These are phyloP conservation scores for Annulohypoxylon nitens DNA, from an alignment of 495 filamentous ascomycete species.

Conservation along the genomic window DNA sequence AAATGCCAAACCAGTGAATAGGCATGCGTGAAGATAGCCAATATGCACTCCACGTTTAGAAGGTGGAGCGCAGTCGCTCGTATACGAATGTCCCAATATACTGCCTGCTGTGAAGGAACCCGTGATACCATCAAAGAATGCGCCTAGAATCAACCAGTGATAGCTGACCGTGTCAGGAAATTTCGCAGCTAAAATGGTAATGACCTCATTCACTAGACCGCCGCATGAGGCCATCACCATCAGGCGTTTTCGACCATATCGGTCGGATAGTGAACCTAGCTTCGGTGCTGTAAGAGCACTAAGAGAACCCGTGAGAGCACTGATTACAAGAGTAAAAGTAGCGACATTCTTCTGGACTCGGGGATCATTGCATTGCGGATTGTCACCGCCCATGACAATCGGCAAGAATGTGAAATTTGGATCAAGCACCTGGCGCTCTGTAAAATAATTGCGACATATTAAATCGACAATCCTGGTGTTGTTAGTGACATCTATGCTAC, in stretches of 20 bases:
- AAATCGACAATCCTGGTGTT: slow-evolving; percentile 73
- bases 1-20: slow-evolving; percentile 87
- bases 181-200: slow-evolving; percentile 80
- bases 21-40: slow-evolving; percentile 86
- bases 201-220: slow-evolving; percentile 74
- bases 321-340: slow-evolving; percentile 79
- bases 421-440: slow-evolving; percentile 68
- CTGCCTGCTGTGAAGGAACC: slow-evolving; percentile 88
- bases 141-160: slow-evolving; percentile 79
- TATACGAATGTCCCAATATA: slow-evolving; percentile 86
- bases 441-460: slow-evolving; percentile 83
- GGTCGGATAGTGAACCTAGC: slow-evolving; percentile 87
- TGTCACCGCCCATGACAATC: slow-evolving; percentile 73
- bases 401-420: slow-evolving; percentile 72
- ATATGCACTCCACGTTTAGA: slow-evolving; percentile 85
- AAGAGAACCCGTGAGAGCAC: slow-evolving; percentile 76
- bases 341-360: slow-evolving; percentile 81
- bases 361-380: slow-evolving; percentile 76
- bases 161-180: slow-evolving; percentile 78
- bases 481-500: slow-evolving; percentile 29
- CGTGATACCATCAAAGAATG: slow-evolving; percentile 80
- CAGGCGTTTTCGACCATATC: slow-evolving; percentile 81
- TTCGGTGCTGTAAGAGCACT: slow-evolving; percentile 83
- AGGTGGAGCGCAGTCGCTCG: slow-evolving; percentile 86
- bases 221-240: slow-evolving; percentile 77